Evolutionary conservation across 164 flowering plant genomes (phyloP), one percentile per base, ranked within the genome.

Genomic region (Annona cherimola): DNA sequence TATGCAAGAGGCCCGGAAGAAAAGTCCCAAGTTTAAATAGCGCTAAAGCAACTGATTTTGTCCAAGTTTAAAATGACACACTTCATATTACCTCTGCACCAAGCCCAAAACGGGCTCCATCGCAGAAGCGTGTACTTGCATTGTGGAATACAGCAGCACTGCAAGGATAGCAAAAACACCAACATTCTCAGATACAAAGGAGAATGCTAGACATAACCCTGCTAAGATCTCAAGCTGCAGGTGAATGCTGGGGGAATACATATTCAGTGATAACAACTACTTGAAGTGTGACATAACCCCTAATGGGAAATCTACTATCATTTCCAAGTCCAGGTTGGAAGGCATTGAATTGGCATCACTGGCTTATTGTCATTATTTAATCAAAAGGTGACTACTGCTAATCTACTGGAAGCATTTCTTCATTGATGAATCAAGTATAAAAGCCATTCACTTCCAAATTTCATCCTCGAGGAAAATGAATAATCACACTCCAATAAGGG

Each of bases 81-180:
- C 6, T 12, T 6, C 57, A 55, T 35, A 40, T 65, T 87, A 90
- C 99, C 99, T 95, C 99, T 11, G 99, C 99, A 35, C 98, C 99
- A 7, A 95, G 84, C 45, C 97, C 99, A 82, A 93, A 95, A 66
- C 98, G 94, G 71, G 94, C 90, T n/a, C 99, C 99, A 77, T 93
- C 99, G 81, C 97, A 87, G 71, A 95, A 95, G 69, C 99, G 83
- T 60, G 98, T 90, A 84, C 99, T 95, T 63, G 99, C 98, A 84
- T 95, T 95, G 79, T 89, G 97, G 66, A 93, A 88, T 41, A 93
- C 98, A 57, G 98, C 98, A 82, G 98, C 97, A 86, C 99, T 95
- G 89, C 70, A 20, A 77, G 71, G 14, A 50, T 50, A 60, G 60
- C 45, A 45, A 74, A 64, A 11, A 57, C 16, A 43, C n/a, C 39